phyloP scores from a whole-genome alignment of 2,329 filamentous ascomycete genomes.

The Penicillium digitatum region DNA sequence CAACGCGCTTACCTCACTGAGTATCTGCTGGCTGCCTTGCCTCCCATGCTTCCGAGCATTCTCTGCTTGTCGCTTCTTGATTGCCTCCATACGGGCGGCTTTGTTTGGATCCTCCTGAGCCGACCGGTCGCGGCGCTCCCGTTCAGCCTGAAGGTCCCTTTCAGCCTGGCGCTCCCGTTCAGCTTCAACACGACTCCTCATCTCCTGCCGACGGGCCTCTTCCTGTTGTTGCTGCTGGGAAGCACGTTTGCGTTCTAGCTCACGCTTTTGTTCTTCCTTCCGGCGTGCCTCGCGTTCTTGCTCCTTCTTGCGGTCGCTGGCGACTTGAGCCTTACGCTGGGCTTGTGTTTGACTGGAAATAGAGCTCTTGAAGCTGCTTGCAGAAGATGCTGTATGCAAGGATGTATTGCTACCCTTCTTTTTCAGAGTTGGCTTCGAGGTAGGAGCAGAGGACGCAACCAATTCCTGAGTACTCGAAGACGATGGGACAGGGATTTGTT shows the following conservation, averaged over 20 bases:
- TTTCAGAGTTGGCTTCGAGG: slow-evolving; percentile 48
- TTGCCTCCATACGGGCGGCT: slow-evolving; percentile 58
- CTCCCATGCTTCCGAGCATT: slow-evolving; percentile 45
- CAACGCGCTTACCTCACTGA: slow-evolving; percentile 36
- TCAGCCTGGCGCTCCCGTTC: slow-evolving; percentile 44
- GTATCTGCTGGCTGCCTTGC: slow-evolving; percentile 42
- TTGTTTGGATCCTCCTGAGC: slow-evolving; percentile 61
- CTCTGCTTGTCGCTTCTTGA: slow-evolving; percentile 51
- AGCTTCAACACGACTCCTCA: slow-evolving; percentile 58
- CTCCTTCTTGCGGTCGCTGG: slow-evolving; percentile 77
- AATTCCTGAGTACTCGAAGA: slow-evolving; percentile 57
- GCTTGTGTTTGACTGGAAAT: slow-evolving; percentile 58
- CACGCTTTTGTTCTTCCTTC: slow-evolving; percentile 75
- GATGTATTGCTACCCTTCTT: slow-evolving; percentile 67
- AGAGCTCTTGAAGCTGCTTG: slow-evolving; percentile 61
- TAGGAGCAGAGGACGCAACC: slow-evolving; percentile 47
- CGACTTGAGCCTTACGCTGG: slow-evolving; percentile 67
- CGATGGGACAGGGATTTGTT: slow-evolving; percentile 40
- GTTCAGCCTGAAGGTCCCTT: slow-evolving; percentile 34
- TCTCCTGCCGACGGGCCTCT: slow-evolving; percentile 60
- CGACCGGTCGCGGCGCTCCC: slow-evolving; percentile 45
- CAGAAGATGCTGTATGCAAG: slow-evolving; percentile 53
- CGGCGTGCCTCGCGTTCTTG: slow-evolving; percentile 67
- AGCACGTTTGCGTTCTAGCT: slow-evolving; percentile 72
- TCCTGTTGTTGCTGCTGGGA: slow-evolving; percentile 51